Evolutionary conservation across 139 green algal genomes (phyloP).

Genomic region (Tetradesmus obliquus): DNA sequence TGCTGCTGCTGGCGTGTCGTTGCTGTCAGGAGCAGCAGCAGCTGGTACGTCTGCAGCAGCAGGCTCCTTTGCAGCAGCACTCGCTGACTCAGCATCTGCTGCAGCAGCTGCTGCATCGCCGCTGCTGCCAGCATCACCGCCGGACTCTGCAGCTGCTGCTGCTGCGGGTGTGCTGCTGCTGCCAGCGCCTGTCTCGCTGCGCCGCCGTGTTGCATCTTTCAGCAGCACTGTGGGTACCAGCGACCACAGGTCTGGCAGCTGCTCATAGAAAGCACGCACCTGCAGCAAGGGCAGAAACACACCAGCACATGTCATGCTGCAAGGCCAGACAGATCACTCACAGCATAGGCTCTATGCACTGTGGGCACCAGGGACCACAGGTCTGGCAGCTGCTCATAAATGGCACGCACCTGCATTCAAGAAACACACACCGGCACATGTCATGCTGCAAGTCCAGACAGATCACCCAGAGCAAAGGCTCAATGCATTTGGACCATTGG

Average conservation of each 20-base stretch:
- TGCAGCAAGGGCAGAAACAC: slow-evolving; percentile 50
- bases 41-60: not conserved
- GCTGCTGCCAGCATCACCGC: slow-evolving; percentile 4
- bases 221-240: slow-evolving; percentile 89
- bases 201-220: slow-evolving; percentile 44
- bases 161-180: slow-evolving; percentile 12
- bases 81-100: slow-evolving; percentile 8
- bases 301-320: not conserved
- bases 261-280: slow-evolving; percentile 85
- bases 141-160: slow-evolving; percentile 4
- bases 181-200: not conserved
- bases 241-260: slow-evolving; percentile 81
- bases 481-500: slow-evolving; percentile 68
- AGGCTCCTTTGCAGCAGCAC: not conserved
- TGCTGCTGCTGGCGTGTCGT: not conserved
- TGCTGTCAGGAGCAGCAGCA: not conserved
- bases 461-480: not conserved
- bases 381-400: slow-evolving; percentile 92
- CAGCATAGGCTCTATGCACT: slow-evolving; percentile 45
- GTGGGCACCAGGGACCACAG: slow-evolving; percentile 83
- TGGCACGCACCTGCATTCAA: slow-evolving; percentile 65
- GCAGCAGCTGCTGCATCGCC: not conserved
- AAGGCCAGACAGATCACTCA: not conserved
- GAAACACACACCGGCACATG: not conserved
- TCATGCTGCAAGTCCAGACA: not conserved